Conservation (phyloP, 208 protist genomes). For the Naegleria gruberi region DNA sequence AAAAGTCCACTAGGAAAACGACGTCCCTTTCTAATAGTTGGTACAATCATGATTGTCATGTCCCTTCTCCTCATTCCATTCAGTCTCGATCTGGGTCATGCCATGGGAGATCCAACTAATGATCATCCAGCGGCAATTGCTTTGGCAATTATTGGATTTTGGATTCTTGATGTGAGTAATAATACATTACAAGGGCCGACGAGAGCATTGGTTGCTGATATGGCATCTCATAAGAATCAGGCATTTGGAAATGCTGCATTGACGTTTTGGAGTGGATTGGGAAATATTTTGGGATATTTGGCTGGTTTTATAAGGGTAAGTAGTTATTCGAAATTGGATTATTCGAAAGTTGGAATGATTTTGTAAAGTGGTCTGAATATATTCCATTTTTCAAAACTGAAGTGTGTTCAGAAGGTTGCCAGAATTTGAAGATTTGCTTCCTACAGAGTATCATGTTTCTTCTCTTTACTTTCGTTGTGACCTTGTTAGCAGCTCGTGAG, state of each 20-base stretch:
- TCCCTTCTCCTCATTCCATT: slow-evolving; percentile 14
- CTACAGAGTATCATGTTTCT: neutral
- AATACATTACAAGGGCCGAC: slow-evolving; percentile 14
- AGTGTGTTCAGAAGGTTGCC: neutral
- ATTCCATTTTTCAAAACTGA: neutral
- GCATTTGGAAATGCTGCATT: slow-evolving; percentile 10
- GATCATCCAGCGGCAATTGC: neutral
- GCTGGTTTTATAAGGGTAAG: too few relatives aligned
- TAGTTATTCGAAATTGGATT: too few relatives aligned
- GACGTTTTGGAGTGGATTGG: slow-evolving; percentile 2
- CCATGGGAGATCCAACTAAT: neutral
- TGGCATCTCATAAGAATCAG: neutral
- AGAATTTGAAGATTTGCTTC: slow-evolving; percentile 7
- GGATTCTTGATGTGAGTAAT: slow-evolving; percentile 16
- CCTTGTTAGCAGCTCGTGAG: neutral
- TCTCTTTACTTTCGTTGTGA: neutral
- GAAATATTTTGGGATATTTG: slow-evolving; percentile 13
- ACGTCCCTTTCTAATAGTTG: slow-evolving; percentile 21
- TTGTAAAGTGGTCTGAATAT: neutral
- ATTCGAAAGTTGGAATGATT: too few relatives aligned
- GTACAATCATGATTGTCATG: slow-evolving; percentile 3
- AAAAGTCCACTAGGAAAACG: neutral
- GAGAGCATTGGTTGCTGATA: slow-evolving; percentile 22
- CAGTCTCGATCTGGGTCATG: neutral
- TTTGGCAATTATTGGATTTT: slow-evolving; percentile 19